These are phyloP conservation scores for Hygrocybe coccinea DNA, from an alignment of 768 basidiomycete species.

Conservation along the genomic window DNA sequence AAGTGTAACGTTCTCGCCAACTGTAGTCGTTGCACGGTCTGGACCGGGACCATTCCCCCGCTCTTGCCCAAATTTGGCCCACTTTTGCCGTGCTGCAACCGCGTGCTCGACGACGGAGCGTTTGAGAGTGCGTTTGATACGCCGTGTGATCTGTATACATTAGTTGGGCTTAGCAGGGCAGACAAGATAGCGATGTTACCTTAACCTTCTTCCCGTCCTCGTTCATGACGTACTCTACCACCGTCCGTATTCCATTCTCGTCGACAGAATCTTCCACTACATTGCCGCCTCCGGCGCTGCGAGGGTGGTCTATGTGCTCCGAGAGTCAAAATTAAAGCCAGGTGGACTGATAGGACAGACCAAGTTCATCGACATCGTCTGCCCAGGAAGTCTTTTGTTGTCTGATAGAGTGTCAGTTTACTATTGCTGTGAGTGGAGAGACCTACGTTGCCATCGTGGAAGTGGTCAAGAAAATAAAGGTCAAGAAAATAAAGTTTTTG, in stretches of 20 bases:
- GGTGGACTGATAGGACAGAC: conserved; percentile 29
- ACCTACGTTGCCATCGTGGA: neutral
- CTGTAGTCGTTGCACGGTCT: conserved; percentile 89
- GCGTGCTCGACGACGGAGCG: conserved; percentile 90
- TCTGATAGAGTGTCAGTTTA: conserved; percentile 19
- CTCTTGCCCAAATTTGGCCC: conserved; percentile 92
- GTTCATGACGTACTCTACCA: conserved; percentile 75
- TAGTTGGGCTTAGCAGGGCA: neutral
- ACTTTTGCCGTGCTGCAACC: conserved; percentile 89
- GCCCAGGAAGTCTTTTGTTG: conserved; percentile 77
- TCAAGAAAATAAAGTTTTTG: too few relatives aligned
- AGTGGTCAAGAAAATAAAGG: too few relatives aligned
- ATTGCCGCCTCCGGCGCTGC: conserved; percentile 30
- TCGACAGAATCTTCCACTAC: conserved; percentile 71
- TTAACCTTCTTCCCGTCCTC: conserved; percentile 96
- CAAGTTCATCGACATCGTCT: conserved; percentile 78
- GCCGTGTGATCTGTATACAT: conserved; percentile 68
- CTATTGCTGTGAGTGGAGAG: neutral
- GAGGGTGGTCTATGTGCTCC: neutral
- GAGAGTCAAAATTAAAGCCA: too few relatives aligned
- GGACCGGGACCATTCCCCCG: conserved; percentile 83
- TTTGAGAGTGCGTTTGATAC: conserved; percentile 80
- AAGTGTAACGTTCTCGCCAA: conserved; percentile 56
- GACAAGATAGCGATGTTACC: conserved; percentile 40
- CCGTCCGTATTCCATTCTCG: conserved; percentile 84